Percentiles rank a stretch among this genome's conserved stretches.
phyloP scores from a whole-genome alignment of 2,329 filamentous ascomycete species.

The Chlorencoelia australis region DNA sequence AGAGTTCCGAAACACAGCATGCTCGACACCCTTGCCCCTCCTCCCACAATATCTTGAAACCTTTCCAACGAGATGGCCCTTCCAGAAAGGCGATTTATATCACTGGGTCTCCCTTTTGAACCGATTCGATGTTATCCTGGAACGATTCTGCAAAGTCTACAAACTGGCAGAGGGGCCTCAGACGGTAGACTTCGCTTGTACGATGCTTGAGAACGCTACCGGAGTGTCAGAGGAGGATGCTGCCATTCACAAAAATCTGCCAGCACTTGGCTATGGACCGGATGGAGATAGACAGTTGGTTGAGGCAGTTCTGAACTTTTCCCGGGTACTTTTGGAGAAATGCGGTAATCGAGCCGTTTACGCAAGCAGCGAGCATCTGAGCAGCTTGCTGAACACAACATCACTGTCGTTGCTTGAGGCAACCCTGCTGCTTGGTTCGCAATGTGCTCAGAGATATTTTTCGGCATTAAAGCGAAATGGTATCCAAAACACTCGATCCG shows the following conservation, averaged over 20 bases:
- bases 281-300: slow-evolving; percentile 77
- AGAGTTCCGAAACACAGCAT: slow-evolving; percentile 65
- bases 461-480: slow-evolving; percentile 70
- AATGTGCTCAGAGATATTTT: slow-evolving; percentile 86
- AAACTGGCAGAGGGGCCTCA: slow-evolving; percentile 73
- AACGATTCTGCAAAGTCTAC: slow-evolving; percentile 73
- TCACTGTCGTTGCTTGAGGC: slow-evolving; percentile 68
- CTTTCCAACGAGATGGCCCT: slow-evolving; percentile 88
- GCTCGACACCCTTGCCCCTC: slow-evolving; percentile 59
- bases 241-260: slow-evolving; percentile 39
- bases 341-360: slow-evolving; percentile 97
- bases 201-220: slow-evolving; percentile 42
- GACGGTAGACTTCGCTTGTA: slow-evolving; percentile 59
- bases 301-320: slow-evolving; percentile 74
- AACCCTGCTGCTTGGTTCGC: slow-evolving; percentile 70
- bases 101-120: slow-evolving; percentile 96
- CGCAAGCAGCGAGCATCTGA: slow-evolving; percentile 82
- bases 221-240: slow-evolving; percentile 37
- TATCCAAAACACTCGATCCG: slow-evolving; percentile 49
- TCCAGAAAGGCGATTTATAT: slow-evolving; percentile 89
- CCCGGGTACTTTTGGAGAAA: slow-evolving; percentile 78
- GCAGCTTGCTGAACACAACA: slow-evolving; percentile 80
- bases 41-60: slow-evolving; percentile 66
- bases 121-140: slow-evolving; percentile 82
- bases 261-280: slow-evolving; percentile 50